A percentile compares a stretch with the other conserved stretches of the same genome.
phyloP scores from a whole-genome alignment of 78 protist species.

The Planoprotostelium fungivorum region DNA sequence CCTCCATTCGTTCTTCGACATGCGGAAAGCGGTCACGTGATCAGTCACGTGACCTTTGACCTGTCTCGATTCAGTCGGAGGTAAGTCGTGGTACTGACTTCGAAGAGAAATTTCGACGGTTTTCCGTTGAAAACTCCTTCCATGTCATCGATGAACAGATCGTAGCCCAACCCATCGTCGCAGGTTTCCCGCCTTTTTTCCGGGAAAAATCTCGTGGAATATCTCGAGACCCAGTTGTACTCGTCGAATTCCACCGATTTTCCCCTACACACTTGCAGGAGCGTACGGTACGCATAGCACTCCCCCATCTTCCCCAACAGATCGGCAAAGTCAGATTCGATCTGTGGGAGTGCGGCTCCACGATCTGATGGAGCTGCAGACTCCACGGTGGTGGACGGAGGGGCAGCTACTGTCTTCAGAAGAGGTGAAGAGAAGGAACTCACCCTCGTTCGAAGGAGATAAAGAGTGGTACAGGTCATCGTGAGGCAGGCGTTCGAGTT shows the following conservation, averaged over 20 bases:
- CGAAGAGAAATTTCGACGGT: background rate
- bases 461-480: background rate
- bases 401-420: background rate
- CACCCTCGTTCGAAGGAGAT: too few species aligned
- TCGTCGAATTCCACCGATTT: background rate
- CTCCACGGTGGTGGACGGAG: too few species aligned
- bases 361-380: too few species aligned
- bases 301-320: background rate
- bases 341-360: background rate
- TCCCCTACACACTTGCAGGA: too few species aligned
- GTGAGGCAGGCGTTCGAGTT: background rate
- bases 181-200: background rate
- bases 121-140: background rate
- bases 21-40: background rate
- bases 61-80: background rate
- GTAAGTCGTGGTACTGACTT: background rate
- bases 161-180: background rate
- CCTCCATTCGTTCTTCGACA: background rate
- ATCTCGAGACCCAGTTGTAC: background rate
- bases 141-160: background rate
- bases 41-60: background rate
- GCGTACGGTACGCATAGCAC: background rate
- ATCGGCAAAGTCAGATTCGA: background rate
- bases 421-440: background rate
- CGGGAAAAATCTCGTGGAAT: background rate